Evolutionary conservation across 352 stramenopile species (phyloP).

Genomic region (Elongisporangium prolatum): DNA sequence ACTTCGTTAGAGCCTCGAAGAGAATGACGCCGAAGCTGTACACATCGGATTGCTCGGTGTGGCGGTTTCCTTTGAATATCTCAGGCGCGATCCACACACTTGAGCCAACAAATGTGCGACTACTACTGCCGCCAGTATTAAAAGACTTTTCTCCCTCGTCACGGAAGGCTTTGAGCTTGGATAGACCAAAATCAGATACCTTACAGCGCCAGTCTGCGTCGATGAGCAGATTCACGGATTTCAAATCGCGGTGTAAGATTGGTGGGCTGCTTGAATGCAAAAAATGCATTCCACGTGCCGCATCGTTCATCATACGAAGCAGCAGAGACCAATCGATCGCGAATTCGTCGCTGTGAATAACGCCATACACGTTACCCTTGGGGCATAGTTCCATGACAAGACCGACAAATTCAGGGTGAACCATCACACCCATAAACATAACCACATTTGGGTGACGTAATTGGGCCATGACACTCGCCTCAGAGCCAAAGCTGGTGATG

Average conservation of each 20-base stretch:
- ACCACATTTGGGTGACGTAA: slow-evolving; percentile 81
- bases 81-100: slow-evolving; percentile 90
- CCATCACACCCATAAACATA: slow-evolving; percentile 90
- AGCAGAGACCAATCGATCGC: slow-evolving; percentile 86
- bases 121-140: slow-evolving; percentile 1
- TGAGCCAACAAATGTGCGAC: slow-evolving; percentile 72
- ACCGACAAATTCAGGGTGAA: slow-evolving; percentile 81
- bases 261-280: slow-evolving; percentile 85
- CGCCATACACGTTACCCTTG: slow-evolving; percentile 79
- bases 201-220: slow-evolving; percentile 87
- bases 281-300: slow-evolving; percentile 88
- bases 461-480: slow-evolving; percentile 82
- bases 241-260: slow-evolving; percentile 89
- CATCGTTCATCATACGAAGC: slow-evolving; percentile 85
- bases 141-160: slow-evolving; percentile 38
- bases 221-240: slow-evolving; percentile 88
- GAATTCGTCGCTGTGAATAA: slow-evolving; percentile 71
- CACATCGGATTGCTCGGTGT: slow-evolving; percentile 88
- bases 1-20: slow-evolving; percentile 63
- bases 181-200: slow-evolving; percentile 88
- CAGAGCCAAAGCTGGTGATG: slow-evolving; percentile 75
- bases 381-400: slow-evolving; percentile 88
- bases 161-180: slow-evolving; percentile 77
- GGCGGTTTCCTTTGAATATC: slow-evolving; percentile 82
- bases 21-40: slow-evolving; percentile 85